phyloP scores from a whole-genome alignment of 2,329 filamentous ascomycete genomes.

The Beauveria varroae region DNA sequence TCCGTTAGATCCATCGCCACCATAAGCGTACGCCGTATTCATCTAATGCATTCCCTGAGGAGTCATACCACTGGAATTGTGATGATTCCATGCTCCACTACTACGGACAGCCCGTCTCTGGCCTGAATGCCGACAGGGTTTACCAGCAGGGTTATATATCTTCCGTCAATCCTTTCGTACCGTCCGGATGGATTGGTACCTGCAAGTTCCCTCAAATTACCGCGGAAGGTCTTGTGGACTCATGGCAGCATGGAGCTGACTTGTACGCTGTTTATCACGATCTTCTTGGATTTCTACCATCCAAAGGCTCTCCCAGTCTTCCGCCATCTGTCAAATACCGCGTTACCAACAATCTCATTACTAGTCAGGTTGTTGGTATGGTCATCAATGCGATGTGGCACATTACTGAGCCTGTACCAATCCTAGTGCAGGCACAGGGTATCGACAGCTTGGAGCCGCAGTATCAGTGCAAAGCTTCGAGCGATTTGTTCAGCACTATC shows the following conservation, averaged over 20 bases:
- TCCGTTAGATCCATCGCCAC: conserved; percentile 62
- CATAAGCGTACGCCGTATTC: conserved; percentile 80
- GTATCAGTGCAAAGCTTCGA: conserved; percentile 56
- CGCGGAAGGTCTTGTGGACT: conserved; percentile 61
- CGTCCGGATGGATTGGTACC: conserved; percentile 60
- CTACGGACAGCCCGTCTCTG: conserved; percentile 52
- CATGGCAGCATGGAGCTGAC: conserved; percentile 68
- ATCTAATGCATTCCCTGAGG: conserved; percentile 66
- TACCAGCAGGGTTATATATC: conserved; percentile 61
- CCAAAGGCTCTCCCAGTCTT: conserved; percentile 33
- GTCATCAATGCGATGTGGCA: conserved; percentile 64
- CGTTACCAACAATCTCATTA: conserved; percentile 78
- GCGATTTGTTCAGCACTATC: conserved; percentile 34
- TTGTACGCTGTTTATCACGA: conserved; percentile 69
- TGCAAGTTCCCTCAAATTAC: conserved; percentile 83
- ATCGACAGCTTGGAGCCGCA: conserved; percentile 69
- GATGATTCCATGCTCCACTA: conserved; percentile 62
- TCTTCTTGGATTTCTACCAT: conserved; percentile 59
- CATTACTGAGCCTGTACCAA: conserved; percentile 31
- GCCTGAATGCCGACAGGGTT: conserved; percentile 42
- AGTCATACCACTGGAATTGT: conserved; percentile 67
- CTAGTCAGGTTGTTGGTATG: conserved; percentile 72
- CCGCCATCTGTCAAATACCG: conserved; percentile 49
- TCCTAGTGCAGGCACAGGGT: conserved; percentile 44
- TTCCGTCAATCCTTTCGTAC: conserved; percentile 57